phyloP scores from a whole-genome alignment of 257 asterid species.

The Solanum pinnatisectum region DNA sequence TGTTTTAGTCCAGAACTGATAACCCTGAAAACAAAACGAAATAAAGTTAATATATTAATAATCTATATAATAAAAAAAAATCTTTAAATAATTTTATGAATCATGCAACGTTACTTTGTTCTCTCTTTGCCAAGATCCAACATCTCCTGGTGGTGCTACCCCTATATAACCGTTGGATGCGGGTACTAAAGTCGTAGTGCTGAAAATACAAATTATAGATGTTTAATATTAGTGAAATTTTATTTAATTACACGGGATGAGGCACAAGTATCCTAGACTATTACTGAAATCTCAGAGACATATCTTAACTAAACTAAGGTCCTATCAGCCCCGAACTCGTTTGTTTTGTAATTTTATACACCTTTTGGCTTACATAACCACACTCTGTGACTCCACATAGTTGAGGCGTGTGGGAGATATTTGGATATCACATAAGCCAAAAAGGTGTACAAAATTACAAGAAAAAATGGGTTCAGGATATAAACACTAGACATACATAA shows the following conservation, averaged over 20 bases:
- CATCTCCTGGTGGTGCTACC: slow-evolving; percentile 45
- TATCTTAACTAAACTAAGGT: background rate
- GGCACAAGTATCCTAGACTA: no score
- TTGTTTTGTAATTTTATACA: no score
- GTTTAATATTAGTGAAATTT: background rate
- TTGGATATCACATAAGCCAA: no score
- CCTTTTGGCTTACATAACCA: no score
- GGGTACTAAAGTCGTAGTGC: background rate
- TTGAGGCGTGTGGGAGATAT: no score
- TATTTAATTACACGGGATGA: background rate
- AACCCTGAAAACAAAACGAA: slow-evolving; percentile 23
- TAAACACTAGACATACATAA: no score
- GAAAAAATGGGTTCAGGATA: background rate
- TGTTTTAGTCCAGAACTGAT: slow-evolving; percentile 57
- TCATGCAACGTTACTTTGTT: slow-evolving; percentile 28
- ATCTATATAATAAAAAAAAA: background rate
- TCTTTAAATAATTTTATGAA: background rate
- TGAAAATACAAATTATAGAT: background rate
- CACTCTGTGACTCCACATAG: no score
- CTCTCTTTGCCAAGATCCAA: slow-evolving; percentile 77
- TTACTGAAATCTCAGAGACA: background rate
- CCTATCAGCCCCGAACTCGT: no score
- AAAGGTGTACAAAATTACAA: no score
- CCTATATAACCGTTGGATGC: slow-evolving; percentile 47
- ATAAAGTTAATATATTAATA: background rate